phyloP scores from a whole-genome alignment of 331 rosid species.

The Malus hybrid region DNA sequence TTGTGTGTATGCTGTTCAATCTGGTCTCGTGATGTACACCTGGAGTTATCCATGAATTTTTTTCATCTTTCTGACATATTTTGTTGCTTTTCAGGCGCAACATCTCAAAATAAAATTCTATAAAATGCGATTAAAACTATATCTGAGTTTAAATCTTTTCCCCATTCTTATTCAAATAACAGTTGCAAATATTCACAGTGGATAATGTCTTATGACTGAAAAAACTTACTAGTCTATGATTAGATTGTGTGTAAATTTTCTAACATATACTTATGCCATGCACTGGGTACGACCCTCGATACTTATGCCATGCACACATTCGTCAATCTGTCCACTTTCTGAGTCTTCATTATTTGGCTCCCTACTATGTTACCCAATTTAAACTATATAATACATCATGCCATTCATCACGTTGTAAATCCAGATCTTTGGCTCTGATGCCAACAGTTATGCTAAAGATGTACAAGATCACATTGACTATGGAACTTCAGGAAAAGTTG shows the following conservation, averaged over 20 bases:
- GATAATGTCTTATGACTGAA: background rate
- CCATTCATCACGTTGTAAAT: slow-evolving; percentile 67
- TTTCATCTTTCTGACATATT: background rate
- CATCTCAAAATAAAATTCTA: background rate
- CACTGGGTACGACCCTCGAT: no score
- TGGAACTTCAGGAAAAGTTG: slow-evolving; percentile 78
- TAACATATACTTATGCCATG: background rate
- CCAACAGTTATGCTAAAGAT: slow-evolving; percentile 58
- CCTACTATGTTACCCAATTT: background rate
- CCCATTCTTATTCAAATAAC: background rate
- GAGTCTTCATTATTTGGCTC: background rate
- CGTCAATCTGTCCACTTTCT: background rate
- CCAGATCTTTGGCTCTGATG: slow-evolving; percentile 83
- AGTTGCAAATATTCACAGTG: background rate
- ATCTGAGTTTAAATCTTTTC: background rate
- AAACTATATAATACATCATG: background rate
- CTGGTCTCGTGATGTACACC: background rate
- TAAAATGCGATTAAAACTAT: background rate
- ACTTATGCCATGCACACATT: background rate
- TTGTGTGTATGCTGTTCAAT: background rate
- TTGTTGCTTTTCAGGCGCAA: background rate
- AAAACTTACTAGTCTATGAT: background rate
- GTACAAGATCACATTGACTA: slow-evolving; percentile 81
- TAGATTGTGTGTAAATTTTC: background rate
- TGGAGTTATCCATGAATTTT: background rate